Percentiles rank a stretch among this genome's conserved stretches.
phyloP scores from a whole-genome alignment of 805 yeast genomes.

The Candida berthetii region DNA sequence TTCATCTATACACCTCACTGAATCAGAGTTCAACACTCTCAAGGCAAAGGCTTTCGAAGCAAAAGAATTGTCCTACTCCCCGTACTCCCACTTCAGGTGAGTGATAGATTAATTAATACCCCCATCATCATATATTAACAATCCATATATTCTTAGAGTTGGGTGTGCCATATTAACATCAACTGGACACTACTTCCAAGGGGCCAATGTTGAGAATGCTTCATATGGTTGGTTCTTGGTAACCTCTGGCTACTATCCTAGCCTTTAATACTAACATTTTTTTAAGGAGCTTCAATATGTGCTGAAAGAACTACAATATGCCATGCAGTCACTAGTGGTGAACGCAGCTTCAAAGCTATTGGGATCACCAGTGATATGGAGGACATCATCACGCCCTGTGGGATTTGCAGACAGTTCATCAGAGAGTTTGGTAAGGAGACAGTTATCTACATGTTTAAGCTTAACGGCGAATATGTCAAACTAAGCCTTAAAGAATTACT shows the following conservation, averaged over 20 bases:
- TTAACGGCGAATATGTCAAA: constrained; percentile 39
- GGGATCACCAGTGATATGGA: constrained; percentile 60
- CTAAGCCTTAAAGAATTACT: constrained; percentile 56
- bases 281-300: constrained; percentile 52
- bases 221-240: constrained; percentile 59
- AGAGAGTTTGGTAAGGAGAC: constrained; percentile 66
- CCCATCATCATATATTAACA: not conserved
- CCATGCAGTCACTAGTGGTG: constrained; percentile 44
- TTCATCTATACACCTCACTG: too few species aligned
- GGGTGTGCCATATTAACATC: constrained; percentile 68
- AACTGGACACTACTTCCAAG: constrained; percentile 44
- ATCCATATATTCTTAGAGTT: constrained; percentile 58
- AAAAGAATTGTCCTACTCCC: constrained; percentile 50
- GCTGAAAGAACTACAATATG: constrained; percentile 69
- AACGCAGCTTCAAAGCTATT: constrained; percentile 43
- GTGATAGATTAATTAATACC: too few species aligned
- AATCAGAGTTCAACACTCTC: not conserved
- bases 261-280: not conserved
- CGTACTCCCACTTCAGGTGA: constrained; percentile 62
- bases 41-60: constrained; percentile 25
- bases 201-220: constrained; percentile 94
- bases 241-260: constrained; percentile 29
- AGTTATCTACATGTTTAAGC: constrained; percentile 66
- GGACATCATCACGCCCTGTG: constrained; percentile 79
- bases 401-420: constrained; percentile 86